phyloP scores from a whole-genome alignment of 176 grass and related monocot species.

The Paspalum vaginatum region DNA sequence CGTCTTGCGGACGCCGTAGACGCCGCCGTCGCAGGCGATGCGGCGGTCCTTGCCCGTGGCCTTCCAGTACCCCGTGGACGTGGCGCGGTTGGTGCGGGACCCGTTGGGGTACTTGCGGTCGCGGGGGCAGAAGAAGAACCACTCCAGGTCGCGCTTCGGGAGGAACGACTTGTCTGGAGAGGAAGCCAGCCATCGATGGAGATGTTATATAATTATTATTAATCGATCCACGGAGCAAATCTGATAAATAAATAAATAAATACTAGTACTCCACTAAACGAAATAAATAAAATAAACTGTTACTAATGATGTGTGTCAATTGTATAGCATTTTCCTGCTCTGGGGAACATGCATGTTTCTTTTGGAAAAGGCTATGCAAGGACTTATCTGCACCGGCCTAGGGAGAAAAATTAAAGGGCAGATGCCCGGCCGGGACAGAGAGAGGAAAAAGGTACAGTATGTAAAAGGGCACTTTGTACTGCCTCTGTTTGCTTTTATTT shows the following conservation, averaged over 20 bases:
- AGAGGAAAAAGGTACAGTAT: no score
- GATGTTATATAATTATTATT: no score
- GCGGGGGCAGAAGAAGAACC: conserved; percentile 97
- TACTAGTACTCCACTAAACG: no score
- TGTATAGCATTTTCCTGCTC: not conserved
- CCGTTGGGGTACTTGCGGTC: conserved; percentile 98
- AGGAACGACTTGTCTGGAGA: conserved; percentile 89
- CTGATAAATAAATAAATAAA: no score
- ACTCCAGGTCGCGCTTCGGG: conserved; percentile 87
- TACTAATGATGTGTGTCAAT: no score
- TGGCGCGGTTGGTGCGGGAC: conserved; percentile 91
- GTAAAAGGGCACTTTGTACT: not conserved
- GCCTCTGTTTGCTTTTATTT: no score
- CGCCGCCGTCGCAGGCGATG: conserved; percentile 65
- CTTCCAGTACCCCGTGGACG: conserved; percentile 86
- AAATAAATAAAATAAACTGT: no score
- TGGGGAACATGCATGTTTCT: conserved; percentile 24
- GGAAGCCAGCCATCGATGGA: no score
- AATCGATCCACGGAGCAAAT: no score
- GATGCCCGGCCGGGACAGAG: conserved; percentile 30
- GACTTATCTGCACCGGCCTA: conserved; percentile 71
- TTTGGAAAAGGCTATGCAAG: conserved; percentile 42
- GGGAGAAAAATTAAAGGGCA: conserved; percentile 39
- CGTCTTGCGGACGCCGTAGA: conserved; percentile 86
- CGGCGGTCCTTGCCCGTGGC: conserved; percentile 95